Percentiles rank a stretch among this genome's conserved stretches.
phyloP scores from a whole-genome alignment of 2,329 filamentous ascomycete species.

The Fusarium fracticaudum region DNA sequence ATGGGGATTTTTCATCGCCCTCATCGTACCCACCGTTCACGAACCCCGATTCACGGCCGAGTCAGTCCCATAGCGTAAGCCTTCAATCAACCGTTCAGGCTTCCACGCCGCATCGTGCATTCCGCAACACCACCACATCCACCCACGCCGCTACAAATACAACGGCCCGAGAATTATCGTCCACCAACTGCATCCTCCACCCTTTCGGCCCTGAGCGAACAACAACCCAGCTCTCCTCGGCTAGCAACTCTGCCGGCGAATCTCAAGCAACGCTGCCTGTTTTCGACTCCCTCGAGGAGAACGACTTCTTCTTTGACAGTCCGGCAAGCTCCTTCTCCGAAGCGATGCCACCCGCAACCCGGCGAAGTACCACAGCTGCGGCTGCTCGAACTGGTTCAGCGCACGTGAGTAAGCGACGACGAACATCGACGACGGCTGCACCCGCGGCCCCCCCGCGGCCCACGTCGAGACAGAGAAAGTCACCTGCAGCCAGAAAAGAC shows the following conservation, averaged over 20 bases:
- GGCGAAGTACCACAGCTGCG: slow-evolving; percentile 29
- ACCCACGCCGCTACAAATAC: neutral
- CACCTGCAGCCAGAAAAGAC: slow-evolving; percentile 12
- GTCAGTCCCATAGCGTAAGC: slow-evolving; percentile 11
- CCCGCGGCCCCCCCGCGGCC: slow-evolving; percentile 3
- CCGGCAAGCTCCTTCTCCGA: slow-evolving; percentile 44
- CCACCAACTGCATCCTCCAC: slow-evolving; percentile 30
- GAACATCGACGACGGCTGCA: slow-evolving; percentile 26
- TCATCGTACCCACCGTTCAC: slow-evolving; percentile 48
- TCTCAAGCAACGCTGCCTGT: slow-evolving; percentile 42
- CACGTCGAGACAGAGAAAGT: slow-evolving; percentile 13
- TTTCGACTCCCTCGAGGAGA: slow-evolving; percentile 44
- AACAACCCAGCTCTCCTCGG: slow-evolving; percentile 34
- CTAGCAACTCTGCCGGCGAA: slow-evolving; percentile 36
- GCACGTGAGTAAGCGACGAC: slow-evolving; percentile 42
- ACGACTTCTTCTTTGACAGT: slow-evolving; percentile 37
- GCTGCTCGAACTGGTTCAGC: slow-evolving; percentile 13
- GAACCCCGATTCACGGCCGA: slow-evolving; percentile 21
- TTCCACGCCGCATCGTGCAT: slow-evolving; percentile 29
- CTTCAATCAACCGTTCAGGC: slow-evolving; percentile 28
- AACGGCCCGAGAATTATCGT: slow-evolving; percentile 32
- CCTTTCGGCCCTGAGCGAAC: slow-evolving; percentile 30
- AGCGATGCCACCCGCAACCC: slow-evolving; percentile 41
- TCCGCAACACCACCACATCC: slow-evolving; percentile 4
- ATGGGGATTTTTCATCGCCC: slow-evolving; percentile 49